These are phyloP conservation scores for Solanum bulbocastanum DNA, from an alignment of 257 asterid genomes.

Conservation along the genomic window DNA sequence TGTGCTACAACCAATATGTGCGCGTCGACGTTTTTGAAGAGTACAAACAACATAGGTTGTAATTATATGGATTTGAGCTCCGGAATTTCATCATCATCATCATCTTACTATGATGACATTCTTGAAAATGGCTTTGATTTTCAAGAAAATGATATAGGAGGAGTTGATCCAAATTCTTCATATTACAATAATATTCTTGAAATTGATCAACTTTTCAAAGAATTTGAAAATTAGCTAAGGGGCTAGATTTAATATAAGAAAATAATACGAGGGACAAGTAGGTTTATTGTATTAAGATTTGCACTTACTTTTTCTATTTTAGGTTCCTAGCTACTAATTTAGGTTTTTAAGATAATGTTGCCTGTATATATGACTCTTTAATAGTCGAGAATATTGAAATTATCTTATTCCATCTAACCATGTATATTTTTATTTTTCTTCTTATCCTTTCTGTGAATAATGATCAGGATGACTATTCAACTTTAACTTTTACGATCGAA, in stretches of 20 bases:
- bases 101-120: background rate
- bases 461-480: background rate
- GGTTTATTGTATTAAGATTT: background rate
- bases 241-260: background rate
- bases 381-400: background rate
- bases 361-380: background rate
- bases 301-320: background rate
- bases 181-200: background rate
- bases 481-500: background rate
- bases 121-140: constrained; percentile 2
- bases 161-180: background rate
- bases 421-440: background rate
- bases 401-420: background rate
- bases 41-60: rapidly evolving
- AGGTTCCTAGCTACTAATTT: background rate
- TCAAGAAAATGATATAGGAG: background rate
- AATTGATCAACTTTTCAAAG: background rate
- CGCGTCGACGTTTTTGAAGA: rapidly evolving
- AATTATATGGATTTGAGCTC: background rate
- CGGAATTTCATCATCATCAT: background rate
- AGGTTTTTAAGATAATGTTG: background rate
- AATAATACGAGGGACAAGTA: background rate
- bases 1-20: rapidly evolving
- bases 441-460: background rate
- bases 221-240: background rate